A percentile compares a stretch with the other conserved stretches of the same genome.
phyloP scores from a whole-genome alignment of 2,329 filamentous ascomycete species.

The Pseudocercospora vitis region DNA sequence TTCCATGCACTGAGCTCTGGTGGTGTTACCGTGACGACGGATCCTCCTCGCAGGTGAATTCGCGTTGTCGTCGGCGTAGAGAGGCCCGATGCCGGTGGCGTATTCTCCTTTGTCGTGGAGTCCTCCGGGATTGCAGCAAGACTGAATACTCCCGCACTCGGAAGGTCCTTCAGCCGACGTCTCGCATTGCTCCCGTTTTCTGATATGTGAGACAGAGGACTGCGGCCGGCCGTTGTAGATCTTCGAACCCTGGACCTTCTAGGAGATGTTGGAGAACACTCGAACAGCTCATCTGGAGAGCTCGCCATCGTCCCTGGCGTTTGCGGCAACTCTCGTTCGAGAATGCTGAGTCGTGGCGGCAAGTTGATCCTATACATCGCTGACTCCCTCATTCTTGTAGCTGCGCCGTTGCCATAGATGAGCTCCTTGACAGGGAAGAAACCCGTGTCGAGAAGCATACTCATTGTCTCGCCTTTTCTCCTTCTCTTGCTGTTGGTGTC shows the following conservation, averaged over 20 bases:
- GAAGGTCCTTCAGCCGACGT: no score
- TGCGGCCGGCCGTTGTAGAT: slow-evolving; percentile 20
- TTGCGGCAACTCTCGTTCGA: slow-evolving; percentile 28
- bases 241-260: slow-evolving; percentile 17
- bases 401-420: slow-evolving; percentile 9
- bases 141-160: neutral
- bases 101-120: slow-evolving; percentile 22
- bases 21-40: slow-evolving; percentile 38
- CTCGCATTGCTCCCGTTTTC: slow-evolving; percentile 18
- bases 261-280: slow-evolving; percentile 14
- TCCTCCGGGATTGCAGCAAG: slow-evolving; percentile 30
- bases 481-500: slow-evolving; percentile 17
- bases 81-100: slow-evolving; percentile 25
- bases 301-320: slow-evolving; percentile 26
- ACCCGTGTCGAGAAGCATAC: slow-evolving; percentile 35
- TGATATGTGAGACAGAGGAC: slow-evolving; percentile 29
- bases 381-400: slow-evolving; percentile 9
- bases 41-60: slow-evolving; percentile 38
- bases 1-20: slow-evolving; percentile 40
- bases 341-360: slow-evolving; percentile 28
- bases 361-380: slow-evolving; percentile 24
- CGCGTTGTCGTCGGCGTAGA: slow-evolving; percentile 29
- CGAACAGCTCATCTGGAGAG: slow-evolving; percentile 30
- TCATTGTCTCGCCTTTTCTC: slow-evolving; percentile 34
- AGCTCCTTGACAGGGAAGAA: slow-evolving; percentile 30